A percentile compares a stretch with the other conserved stretches of the same genome.
Evolutionary conservation across 2,329 filamentous ascomycete genomes (phyloP).

Genomic region (Clarireedia paspali): DNA sequence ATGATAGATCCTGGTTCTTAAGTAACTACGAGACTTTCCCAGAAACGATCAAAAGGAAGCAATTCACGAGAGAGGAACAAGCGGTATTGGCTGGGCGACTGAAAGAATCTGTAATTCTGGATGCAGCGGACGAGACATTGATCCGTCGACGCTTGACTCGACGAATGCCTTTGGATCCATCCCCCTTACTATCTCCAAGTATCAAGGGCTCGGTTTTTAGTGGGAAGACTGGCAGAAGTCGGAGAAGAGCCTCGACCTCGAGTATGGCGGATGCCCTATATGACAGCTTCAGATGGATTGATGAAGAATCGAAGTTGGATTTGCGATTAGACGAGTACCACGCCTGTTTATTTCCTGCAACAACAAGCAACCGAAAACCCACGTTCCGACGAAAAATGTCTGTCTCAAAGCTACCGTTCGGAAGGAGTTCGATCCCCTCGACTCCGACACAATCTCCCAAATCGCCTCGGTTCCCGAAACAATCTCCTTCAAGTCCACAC

Average conservation of each 20-base stretch:
- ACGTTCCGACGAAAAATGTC: slow-evolving; percentile 67
- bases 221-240: slow-evolving; percentile 2
- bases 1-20: slow-evolving; percentile 59
- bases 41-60: slow-evolving; percentile 62
- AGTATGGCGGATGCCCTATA: slow-evolving; percentile 36
- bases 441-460: slow-evolving; percentile 15
- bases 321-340: slow-evolving; percentile 64
- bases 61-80: slow-evolving; percentile 67
- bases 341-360: slow-evolving; percentile 26
- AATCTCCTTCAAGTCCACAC: slow-evolving; percentile 17
- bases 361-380: slow-evolving; percentile 41
- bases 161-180: slow-evolving; percentile 18
- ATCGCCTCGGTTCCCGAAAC: slow-evolving; percentile 24
- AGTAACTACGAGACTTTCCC: slow-evolving; percentile 43
- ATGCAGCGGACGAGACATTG: slow-evolving; percentile 51
- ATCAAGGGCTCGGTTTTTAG: background rate
- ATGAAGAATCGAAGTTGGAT: slow-evolving; percentile 65
- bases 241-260: slow-evolving; percentile 12
- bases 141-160: slow-evolving; percentile 38
- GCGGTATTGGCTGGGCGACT: slow-evolving; percentile 47
- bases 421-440: slow-evolving; percentile 41
- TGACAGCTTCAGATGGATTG: slow-evolving; percentile 66
- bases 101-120: slow-evolving; percentile 44
- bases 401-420: slow-evolving; percentile 57
- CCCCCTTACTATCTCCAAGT: slow-evolving; percentile 1